A percentile compares a stretch with the other conserved stretches of the same genome.
These are phyloP conservation scores for Lachnellula occidentalis DNA, from an alignment of 2,329 filamentous ascomycete species.

Conservation along the genomic window DNA sequence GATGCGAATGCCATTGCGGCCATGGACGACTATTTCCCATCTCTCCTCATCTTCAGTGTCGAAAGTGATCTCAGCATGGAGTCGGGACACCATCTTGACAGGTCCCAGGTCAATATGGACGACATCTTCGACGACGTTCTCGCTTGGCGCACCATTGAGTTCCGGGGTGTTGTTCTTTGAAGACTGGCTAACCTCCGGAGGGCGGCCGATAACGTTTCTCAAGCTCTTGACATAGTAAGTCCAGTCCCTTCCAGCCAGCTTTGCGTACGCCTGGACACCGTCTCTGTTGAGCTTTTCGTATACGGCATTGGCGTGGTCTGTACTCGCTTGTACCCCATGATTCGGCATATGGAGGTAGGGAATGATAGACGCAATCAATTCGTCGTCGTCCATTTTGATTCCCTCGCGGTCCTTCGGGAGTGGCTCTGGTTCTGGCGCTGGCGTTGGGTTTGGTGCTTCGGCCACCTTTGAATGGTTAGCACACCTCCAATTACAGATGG, in stretches of 20 bases:
- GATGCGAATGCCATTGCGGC: slow-evolving; percentile 84
- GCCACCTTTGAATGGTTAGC: slow-evolving; percentile 29
- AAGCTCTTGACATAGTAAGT: slow-evolving; percentile 76
- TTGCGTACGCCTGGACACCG: slow-evolving; percentile 70
- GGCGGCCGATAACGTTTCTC: slow-evolving; percentile 70
- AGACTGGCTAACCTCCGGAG: slow-evolving; percentile 44
- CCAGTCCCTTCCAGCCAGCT: slow-evolving; percentile 77
- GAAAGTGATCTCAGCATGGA: slow-evolving; percentile 71
- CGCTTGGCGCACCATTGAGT: slow-evolving; percentile 30
- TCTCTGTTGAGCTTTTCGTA: slow-evolving; percentile 54
- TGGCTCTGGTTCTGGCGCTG: slow-evolving; percentile 31
- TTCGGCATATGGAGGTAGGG: slow-evolving; percentile 25
- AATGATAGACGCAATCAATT: slow-evolving; percentile 32
- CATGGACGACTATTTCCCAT: slow-evolving; percentile 84
- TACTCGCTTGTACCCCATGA: slow-evolving; percentile 51
- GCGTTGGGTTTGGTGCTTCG: slow-evolving; percentile 22
- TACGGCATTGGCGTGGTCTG: slow-evolving; percentile 58
- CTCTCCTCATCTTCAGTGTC: slow-evolving; percentile 55
- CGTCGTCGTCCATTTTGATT: slow-evolving; percentile 43
- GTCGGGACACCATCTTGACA: slow-evolving; percentile 73
- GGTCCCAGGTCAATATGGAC: slow-evolving; percentile 87
- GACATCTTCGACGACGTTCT: slow-evolving; percentile 17
- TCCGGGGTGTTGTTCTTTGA: slow-evolving; percentile 17
- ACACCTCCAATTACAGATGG: not conserved
- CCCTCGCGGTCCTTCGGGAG: slow-evolving; percentile 38